Base-by-base conservation (phyloP, 768 basidiomycete genomes). In the Lactarius trivialis region DNA sequence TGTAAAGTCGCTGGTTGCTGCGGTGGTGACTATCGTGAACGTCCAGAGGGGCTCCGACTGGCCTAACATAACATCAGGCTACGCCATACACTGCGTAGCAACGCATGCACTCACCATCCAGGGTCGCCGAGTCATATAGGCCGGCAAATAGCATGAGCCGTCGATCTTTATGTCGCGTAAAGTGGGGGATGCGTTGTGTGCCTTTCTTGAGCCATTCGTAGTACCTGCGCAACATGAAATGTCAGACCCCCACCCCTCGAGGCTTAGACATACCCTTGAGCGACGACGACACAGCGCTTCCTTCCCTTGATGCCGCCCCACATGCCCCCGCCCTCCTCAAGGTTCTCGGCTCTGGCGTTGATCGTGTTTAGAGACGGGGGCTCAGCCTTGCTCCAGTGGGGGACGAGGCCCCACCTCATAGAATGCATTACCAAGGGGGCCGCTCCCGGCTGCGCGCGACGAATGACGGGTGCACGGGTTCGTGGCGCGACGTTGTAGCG, bases 151-250 rank as follows among this genome's bases (percentile, higher is more conserved):
- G 82, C 80, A 98, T 83, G 3, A 95, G 68, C 56, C 74, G 76
- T 24, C 76, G 76, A 60, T 88, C 82, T 49, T 82, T 80, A 48
- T 81, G 83, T 69, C 86, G 89, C 39, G 83, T 85, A 68, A 93
- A 94, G 71, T 96, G 85, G 0, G 95, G 92, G 1, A 91, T 69
- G 67, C 89, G 89, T 45, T 83, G 78, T 69, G 86, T 89, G 56
- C 86, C 89, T 71, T 88, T 91, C 60, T 85, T 88, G 45, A 91
- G 79, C 96, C 96, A 98, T 73, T 99, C 96, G 71, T 92, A 98
- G 72, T 97, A 97, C 33, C 92, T 92, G 64, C 7, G 14, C 9
- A n/a, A 52, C 52, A 37, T 11, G 15, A 3, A 34, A 4, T 12
- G 17, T n/a, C 19, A 36, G 14, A 34, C 8, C 28, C 2, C 3